Conservation (phyloP, 2,329 filamentous ascomycete species). For the Catunica adiposa region DNA sequence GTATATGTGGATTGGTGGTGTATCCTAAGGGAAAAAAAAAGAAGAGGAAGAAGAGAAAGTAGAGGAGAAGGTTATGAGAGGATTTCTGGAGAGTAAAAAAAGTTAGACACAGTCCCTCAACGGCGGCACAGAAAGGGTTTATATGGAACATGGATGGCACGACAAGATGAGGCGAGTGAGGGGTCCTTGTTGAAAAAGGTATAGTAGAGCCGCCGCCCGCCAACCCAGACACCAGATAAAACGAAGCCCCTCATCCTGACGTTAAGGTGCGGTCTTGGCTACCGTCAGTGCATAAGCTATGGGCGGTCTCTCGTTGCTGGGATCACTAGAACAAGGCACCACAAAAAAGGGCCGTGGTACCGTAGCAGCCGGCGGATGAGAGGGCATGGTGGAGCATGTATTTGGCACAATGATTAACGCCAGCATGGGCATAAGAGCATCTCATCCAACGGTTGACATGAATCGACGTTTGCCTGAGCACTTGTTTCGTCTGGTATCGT, state of each 20-base stretch:
- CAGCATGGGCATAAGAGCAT: background rate
- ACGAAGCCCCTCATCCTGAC: background rate
- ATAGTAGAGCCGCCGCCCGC: constrained; percentile 2
- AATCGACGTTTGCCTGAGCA: too few relatives aligned
- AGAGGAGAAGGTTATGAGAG: constrained; percentile 4
- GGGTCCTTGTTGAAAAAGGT: background rate
- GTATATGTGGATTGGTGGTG: constrained; percentile 4
- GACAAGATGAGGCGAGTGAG: background rate
- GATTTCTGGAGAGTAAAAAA: constrained; percentile 9
- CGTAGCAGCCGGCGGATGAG: background rate
- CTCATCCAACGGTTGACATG: too few relatives aligned
- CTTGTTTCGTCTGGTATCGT: background rate
- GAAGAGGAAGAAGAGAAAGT: constrained; percentile 13
- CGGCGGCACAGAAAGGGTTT: constrained; percentile 9
- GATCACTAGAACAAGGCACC: background rate
- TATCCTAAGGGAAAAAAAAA: constrained; percentile 14
- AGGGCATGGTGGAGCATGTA: background rate
- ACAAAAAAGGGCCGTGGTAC: background rate
- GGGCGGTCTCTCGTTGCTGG: background rate
- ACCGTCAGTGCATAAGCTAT: too few relatives aligned
- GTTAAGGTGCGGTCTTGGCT: background rate
- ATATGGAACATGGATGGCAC: constrained; percentile 5
- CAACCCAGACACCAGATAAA: background rate
- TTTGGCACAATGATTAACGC: background rate
- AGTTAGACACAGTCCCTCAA: constrained; percentile 3